Evolutionary conservation across 805 yeast species (phyloP).

Genomic region (Wickerhamomyces bisporus): DNA sequence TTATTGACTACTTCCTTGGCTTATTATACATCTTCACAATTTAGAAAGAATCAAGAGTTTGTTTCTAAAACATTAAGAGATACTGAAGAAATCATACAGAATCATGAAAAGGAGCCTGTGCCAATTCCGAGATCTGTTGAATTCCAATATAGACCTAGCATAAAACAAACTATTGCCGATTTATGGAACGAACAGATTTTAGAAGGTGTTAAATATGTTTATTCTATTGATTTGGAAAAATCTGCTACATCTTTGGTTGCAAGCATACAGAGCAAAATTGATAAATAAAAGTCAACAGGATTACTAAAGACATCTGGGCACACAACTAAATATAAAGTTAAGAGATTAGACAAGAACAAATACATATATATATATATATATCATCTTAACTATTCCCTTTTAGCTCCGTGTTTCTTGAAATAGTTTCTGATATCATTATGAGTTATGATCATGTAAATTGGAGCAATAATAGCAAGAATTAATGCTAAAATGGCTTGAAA

Average conservation of each 20-base stretch:
- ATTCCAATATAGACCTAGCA: conserved; percentile 40
- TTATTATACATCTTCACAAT: conserved; percentile 54
- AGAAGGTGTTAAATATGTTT: conserved; percentile 57
- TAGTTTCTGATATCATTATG: conserved; percentile 46
- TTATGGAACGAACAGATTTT: conserved; percentile 76
- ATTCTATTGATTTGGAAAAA: conserved; percentile 45
- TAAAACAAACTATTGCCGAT: conserved; percentile 62
- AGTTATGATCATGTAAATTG: conserved; percentile 46
- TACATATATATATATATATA: background rate
- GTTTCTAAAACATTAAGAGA: conserved; percentile 43
- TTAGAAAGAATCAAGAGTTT: conserved; percentile 41
- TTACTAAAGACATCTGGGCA: background rate
- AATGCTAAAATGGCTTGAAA: conserved; percentile 46
- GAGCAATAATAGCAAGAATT: conserved; percentile 48
- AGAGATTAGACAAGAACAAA: background rate
- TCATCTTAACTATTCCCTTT: background rate
- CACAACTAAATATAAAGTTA: background rate
- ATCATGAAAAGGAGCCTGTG: conserved; percentile 40
- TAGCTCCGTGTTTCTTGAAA: conserved; percentile 32
- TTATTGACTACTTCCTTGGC: conserved; percentile 58
- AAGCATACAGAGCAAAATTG: background rate
- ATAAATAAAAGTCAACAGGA: conserved; percentile 4
- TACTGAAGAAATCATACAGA: conserved; percentile 46
- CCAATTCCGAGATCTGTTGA: conserved; percentile 41
- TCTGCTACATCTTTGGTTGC: conserved; percentile 10